A percentile compares a stretch with the other conserved stretches of the same genome.
phyloP scores from a whole-genome alignment of 352 stramenopile species.

The Globisporangium abappressorium region DNA sequence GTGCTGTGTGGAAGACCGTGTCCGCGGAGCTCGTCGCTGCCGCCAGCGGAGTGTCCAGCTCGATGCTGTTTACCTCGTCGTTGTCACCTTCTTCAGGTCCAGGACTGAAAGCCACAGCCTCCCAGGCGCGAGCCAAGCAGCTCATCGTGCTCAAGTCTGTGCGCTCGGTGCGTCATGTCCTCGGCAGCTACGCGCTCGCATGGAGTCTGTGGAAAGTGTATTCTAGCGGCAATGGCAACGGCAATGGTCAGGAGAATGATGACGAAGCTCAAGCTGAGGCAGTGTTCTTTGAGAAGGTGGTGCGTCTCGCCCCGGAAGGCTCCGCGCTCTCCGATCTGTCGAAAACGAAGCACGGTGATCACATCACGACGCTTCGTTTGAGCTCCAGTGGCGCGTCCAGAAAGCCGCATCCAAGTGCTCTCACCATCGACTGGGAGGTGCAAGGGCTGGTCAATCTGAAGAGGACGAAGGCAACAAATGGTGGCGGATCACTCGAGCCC shows the following conservation, averaged over 20 bases:
- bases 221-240: background rate
- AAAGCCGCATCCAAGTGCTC: conserved; percentile 7
- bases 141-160: conserved; percentile 46
- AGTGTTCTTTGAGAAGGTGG: conserved; percentile 30
- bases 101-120: background rate
- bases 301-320: conserved; percentile 40
- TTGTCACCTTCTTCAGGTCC: background rate
- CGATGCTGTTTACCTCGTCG: conserved; percentile 27
- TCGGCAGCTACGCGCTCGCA: conserved; percentile 62
- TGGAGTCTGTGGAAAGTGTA: conserved; percentile 47
- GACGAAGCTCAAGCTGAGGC: background rate
- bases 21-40: conserved; percentile 42
- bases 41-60: conserved; percentile 28
- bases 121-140: conserved; percentile 26
- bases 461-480: background rate
- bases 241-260: background rate
- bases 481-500: background rate
- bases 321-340: conserved; percentile 45
- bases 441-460: conserved; percentile 5
- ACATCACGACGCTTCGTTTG: conserved; percentile 29
- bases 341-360: conserved; percentile 40
- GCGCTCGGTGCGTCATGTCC: conserved; percentile 40
- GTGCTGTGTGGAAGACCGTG: conserved; percentile 56
- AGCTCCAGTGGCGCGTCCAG: background rate
- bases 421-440: conserved; percentile 14